Conservation (phyloP, 768 basidiomycete species). For the Filobasidium floriforme region DNA sequence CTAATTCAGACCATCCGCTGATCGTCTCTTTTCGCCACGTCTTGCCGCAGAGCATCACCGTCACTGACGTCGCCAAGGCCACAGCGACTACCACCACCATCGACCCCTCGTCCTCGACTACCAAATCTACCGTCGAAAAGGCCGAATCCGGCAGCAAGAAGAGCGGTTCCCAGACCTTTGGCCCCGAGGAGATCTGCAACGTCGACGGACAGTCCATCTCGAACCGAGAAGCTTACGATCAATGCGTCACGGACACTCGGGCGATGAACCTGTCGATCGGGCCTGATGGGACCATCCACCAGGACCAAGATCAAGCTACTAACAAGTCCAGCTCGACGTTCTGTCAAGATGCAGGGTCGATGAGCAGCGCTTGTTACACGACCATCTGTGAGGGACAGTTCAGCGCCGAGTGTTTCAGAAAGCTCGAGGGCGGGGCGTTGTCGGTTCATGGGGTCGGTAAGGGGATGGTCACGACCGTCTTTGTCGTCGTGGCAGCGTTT, state of each 20-base stretch:
- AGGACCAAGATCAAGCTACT: background rate
- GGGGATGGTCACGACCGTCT: background rate
- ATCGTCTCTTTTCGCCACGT: background rate
- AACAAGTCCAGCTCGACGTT: background rate
- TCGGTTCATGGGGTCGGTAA: background rate
- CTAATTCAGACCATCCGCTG: background rate
- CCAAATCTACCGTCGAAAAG: background rate
- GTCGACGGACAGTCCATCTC: background rate
- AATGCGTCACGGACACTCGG: background rate
- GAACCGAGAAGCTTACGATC: background rate
- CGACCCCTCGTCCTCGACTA: background rate
- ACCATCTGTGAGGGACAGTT: background rate
- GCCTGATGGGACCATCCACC: background rate
- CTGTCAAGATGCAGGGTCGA: background rate
- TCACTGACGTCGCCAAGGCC: too few relatives aligned
- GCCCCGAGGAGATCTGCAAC: background rate
- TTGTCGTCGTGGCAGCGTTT: background rate
- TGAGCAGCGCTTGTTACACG: background rate
- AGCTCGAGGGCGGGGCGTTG: background rate
- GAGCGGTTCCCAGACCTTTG: background rate
- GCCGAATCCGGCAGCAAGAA: background rate
- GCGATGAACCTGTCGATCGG: conserved; percentile 1
- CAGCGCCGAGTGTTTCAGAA: background rate
- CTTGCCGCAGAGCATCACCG: background rate
- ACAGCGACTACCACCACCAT: background rate